Evolutionary conservation across 495 filamentous ascomycete genomes (phyloP).

Genomic region (Neurospora hispaniola): DNA sequence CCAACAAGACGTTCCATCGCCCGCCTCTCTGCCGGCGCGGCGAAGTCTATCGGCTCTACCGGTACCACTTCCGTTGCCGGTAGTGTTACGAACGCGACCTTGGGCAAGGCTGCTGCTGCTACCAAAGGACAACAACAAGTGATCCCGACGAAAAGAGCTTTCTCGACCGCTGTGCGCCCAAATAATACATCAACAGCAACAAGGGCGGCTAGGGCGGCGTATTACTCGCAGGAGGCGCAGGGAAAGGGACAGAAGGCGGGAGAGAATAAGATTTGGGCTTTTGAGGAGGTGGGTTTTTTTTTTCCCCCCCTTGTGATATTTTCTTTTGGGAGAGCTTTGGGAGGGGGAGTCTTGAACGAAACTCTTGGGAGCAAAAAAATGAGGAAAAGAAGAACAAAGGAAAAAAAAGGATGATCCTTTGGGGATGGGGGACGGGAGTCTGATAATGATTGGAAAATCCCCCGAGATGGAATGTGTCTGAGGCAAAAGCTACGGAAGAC

Average conservation of each 20-base stretch:
- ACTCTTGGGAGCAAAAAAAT: too few species aligned
- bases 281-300: slow-evolving; percentile 29
- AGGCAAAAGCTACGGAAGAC: too few species aligned
- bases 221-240: background rate
- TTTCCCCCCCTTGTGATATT: too few species aligned
- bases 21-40: background rate
- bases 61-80: background rate
- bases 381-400: too few species aligned
- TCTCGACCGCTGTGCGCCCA: background rate
- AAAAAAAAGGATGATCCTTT: too few species aligned
- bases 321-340: too few species aligned
- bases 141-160: background rate
- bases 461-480: too few species aligned
- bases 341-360: too few species aligned
- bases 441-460: too few species aligned
- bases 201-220: too few species aligned
- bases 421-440: too few species aligned
- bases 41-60: background rate
- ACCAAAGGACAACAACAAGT: background rate
- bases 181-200: too few species aligned
- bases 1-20: slow-evolving; percentile 1
- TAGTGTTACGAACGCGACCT: background rate
- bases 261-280: slow-evolving; percentile 34
- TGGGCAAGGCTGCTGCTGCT: background rate
- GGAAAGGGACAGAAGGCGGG: background rate